Conservation (phyloP, 805 yeast species). For the Schizosaccharomyces octosporus region DNA sequence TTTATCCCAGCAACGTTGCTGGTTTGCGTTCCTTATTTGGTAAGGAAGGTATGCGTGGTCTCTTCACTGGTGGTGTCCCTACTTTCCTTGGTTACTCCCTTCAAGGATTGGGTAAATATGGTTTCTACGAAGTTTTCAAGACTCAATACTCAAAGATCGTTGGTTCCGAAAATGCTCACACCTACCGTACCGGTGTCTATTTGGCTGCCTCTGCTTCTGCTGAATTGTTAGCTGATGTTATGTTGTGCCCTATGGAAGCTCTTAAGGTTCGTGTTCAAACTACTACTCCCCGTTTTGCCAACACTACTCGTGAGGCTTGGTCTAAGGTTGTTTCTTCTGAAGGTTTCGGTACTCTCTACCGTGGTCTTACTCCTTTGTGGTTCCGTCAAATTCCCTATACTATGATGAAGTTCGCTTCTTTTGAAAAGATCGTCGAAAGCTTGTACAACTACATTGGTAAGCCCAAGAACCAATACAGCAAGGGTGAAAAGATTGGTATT, state of each 20-base stretch:
- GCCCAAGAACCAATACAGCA: constrained; percentile 34
- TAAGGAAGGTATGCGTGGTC: constrained; percentile 37
- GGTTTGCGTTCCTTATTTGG: constrained; percentile 31
- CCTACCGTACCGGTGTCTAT: constrained; percentile 38
- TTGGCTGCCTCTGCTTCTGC: constrained; percentile 61
- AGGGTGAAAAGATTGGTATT: constrained; percentile 55
- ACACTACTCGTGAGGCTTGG: constrained; percentile 65
- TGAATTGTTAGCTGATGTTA: constrained; percentile 58
- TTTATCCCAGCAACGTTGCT: constrained; percentile 47
- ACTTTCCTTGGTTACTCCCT: constrained; percentile 59
- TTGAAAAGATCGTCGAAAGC: constrained; percentile 53
- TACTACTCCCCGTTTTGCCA: constrained; percentile 19
- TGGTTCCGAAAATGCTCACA: constrained; percentile 39
- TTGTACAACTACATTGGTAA: constrained; percentile 43
- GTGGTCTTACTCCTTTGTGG: constrained; percentile 87
- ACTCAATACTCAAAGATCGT: constrained; percentile 25
- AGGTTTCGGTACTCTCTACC: constrained; percentile 75
- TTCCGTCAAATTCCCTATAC: constrained; percentile 89
- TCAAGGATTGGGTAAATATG: constrained; percentile 56
- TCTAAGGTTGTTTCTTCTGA: constrained; percentile 75
- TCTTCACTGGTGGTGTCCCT: constrained; percentile 68
- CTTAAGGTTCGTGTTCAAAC: constrained; percentile 28
- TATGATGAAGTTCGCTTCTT: constrained; percentile 66
- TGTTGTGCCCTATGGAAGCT: constrained; percentile 65
- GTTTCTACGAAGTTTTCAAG: constrained; percentile 24